phyloP scores from a whole-genome alignment of 1,139 yeast genomes.

The Saccharomycopsis hybrid region DNA sequence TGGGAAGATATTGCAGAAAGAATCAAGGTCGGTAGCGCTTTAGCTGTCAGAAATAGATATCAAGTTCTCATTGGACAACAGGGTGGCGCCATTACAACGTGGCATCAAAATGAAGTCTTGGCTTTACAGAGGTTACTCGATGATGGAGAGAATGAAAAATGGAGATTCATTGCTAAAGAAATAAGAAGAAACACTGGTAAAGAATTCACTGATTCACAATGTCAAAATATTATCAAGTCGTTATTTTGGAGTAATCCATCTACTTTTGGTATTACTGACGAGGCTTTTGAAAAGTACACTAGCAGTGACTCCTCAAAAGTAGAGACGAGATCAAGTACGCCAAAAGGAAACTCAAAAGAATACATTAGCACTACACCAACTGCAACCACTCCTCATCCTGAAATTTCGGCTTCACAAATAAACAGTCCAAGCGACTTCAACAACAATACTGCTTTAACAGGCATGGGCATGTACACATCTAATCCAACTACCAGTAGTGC shows the following conservation, averaged over 20 bases:
- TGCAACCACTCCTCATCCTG: no score
- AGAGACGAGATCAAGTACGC: no score
- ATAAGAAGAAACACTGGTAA: constrained; percentile 55
- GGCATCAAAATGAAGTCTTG: constrained; percentile 55
- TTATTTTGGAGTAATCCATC: constrained; percentile 54
- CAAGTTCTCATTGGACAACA: constrained; percentile 82
- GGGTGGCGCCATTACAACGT: constrained; percentile 64
- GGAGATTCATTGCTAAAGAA: constrained; percentile 59
- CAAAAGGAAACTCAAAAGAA: no score
- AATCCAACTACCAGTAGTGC: no score
- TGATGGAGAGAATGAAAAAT: constrained; percentile 65
- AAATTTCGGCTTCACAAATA: no score
- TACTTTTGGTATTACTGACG: constrained; percentile 50
- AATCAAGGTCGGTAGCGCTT: constrained; percentile 57
- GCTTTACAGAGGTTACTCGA: constrained; percentile 50
- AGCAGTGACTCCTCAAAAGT: no score
- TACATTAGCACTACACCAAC: no score
- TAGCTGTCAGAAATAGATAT: constrained; percentile 73
- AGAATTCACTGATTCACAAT: constrained; percentile 46
- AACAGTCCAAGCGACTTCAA: no score
- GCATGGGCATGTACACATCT: no score
- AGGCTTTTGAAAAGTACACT: constrained; percentile 18
- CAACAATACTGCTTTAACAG: no score
- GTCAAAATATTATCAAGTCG: constrained; percentile 47
- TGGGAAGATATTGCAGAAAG: constrained; percentile 74